Evolutionary conservation across 169 alveolate species (phyloP).

Genomic region (Besnoitia besnoiti): DNA sequence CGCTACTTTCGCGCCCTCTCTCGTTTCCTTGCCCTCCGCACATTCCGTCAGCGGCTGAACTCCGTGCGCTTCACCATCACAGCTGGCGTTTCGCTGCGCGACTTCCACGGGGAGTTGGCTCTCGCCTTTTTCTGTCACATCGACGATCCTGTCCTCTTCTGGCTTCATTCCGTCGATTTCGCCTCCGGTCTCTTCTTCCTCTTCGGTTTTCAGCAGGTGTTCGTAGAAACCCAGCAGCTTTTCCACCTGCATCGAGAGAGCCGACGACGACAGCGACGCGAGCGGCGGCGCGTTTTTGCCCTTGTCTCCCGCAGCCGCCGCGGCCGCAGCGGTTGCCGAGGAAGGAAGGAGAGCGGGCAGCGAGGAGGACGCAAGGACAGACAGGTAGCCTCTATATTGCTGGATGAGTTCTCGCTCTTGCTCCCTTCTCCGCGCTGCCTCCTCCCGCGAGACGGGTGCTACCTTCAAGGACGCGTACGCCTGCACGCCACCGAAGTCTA

Average conservation of each 20-base stretch:
- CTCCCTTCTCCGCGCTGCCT: not conserved
- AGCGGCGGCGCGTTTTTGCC: not conserved
- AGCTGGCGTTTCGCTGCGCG: not conserved
- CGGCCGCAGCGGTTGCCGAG: not conserved
- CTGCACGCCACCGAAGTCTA: not conserved
- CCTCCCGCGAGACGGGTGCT: not conserved
- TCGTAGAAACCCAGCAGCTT: slow-evolving; percentile 28
- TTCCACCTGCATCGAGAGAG: not conserved
- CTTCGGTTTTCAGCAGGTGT: not conserved
- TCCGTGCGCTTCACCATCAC: not conserved
- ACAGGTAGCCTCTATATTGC: not conserved
- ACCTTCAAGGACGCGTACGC: slow-evolving; percentile 21
- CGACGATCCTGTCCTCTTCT: not conserved
- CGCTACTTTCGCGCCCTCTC: no score
- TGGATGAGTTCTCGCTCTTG: not conserved
- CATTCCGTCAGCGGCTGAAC: not conserved
- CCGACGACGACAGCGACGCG: not conserved
- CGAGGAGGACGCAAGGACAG: not conserved
- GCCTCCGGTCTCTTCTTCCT: not conserved
- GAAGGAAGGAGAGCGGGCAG: not conserved
- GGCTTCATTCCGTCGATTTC: not conserved
- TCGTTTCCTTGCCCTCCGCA: no score
- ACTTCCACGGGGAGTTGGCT: not conserved
- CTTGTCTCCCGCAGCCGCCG: not conserved
- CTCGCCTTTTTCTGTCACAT: not conserved